phyloP scores from a whole-genome alignment of 2,329 filamentous ascomycete species.

The Cercospora berteroae region DNA sequence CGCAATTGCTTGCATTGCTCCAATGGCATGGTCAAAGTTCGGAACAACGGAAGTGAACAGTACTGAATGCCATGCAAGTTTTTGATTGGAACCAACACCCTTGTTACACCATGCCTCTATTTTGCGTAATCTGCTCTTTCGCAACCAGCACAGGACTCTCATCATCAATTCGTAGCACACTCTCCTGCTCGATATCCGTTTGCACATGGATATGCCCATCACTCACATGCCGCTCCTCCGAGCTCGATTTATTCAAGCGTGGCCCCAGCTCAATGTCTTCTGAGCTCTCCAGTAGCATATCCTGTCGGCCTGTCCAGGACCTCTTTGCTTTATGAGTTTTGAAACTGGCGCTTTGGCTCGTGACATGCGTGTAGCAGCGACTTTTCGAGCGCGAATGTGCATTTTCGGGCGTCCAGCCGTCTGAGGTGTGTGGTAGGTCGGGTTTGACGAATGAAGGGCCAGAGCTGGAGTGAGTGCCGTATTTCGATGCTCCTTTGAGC shows the following conservation, averaged over 20 bases:
- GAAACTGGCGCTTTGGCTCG: neutral
- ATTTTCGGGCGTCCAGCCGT: neutral
- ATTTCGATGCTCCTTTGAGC: constrained; percentile 19
- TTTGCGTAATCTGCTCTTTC: neutral
- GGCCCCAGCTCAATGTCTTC: constrained; percentile 18
- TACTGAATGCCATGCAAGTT: neutral
- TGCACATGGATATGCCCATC: constrained; percentile 20
- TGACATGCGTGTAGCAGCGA: neutral
- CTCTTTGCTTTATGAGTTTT: neutral
- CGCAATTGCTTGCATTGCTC: neutral
- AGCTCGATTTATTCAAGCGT: neutral
- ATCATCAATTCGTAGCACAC: neutral
- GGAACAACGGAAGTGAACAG: neutral
- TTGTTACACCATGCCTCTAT: neutral
- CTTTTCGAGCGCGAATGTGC: neutral
- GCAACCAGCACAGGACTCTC: neutral
- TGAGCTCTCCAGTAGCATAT: constrained; percentile 3
- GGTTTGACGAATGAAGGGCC: neutral
- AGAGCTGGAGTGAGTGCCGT: neutral
- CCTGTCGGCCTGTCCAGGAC: neutral
- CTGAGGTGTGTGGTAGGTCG: neutral
- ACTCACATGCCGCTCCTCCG: neutral
- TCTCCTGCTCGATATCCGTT: constrained; percentile 23
- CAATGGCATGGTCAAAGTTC: neutral
- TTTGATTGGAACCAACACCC: neutral